Conservation (phyloP, 495 filamentous ascomycete species). For the Lindgomyces ingoldianus region DNA sequence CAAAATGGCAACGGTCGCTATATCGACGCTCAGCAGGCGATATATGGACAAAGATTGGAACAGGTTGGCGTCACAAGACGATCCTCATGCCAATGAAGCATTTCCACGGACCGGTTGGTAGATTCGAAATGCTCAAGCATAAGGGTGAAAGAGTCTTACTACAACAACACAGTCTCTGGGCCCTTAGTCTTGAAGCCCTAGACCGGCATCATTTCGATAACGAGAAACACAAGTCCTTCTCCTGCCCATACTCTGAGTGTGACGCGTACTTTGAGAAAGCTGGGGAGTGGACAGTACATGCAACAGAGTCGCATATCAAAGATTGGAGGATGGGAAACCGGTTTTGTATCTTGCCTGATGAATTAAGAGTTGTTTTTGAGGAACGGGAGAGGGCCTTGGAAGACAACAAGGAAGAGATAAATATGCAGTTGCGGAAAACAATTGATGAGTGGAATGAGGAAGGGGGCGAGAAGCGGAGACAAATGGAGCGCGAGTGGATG, state of each 20-base stretch:
- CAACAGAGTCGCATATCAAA: slow-evolving; percentile 6
- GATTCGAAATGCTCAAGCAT: too few species aligned
- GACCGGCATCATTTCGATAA: slow-evolving; percentile 11
- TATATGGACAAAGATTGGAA: slow-evolving; percentile 14
- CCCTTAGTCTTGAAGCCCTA: slow-evolving; percentile 1
- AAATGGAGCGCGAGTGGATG: slow-evolving; percentile 15
- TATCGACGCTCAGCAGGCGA: slow-evolving; percentile 10
- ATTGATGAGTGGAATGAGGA: slow-evolving; percentile 15
- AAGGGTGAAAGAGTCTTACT: neutral
- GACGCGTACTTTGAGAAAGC: slow-evolving; percentile 8
- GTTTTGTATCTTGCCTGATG: slow-evolving; percentile 14
- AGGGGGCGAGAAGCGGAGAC: slow-evolving; percentile 7
- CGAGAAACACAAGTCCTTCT: slow-evolving; percentile 3
- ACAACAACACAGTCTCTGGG: neutral
- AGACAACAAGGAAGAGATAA: neutral
- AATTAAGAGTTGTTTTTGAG: slow-evolving; percentile 10
- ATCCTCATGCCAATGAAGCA: slow-evolving; percentile 3
- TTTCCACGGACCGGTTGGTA: slow-evolving; percentile 14
- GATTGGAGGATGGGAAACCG: neutral
- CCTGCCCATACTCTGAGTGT: slow-evolving; percentile 6
- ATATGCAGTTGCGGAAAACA: slow-evolving; percentile 5
- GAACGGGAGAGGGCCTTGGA: slow-evolving; percentile 10
- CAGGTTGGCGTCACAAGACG: slow-evolving; percentile 1
- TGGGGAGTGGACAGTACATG: slow-evolving; percentile 13
- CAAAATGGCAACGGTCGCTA: slow-evolving; percentile 8